Evolutionary conservation across 306 rosid species (phyloP).

Genomic region (Mimosa bimucronata): DNA sequence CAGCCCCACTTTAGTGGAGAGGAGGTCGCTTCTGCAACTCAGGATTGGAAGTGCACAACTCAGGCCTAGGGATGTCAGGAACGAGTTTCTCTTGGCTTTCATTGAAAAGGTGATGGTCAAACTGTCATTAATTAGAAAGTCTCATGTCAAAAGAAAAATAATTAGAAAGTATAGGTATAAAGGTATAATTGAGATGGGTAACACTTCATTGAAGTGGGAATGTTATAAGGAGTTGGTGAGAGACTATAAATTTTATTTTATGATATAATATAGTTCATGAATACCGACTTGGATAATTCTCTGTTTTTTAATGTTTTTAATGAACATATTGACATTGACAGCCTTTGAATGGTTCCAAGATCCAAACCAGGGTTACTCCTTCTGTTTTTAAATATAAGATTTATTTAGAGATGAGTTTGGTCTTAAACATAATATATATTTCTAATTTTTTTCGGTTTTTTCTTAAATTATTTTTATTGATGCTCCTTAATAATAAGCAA

Average conservation of each 20-base stretch:
- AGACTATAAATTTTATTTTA: neutral
- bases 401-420: no score
- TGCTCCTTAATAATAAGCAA: no score
- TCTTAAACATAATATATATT: no score
- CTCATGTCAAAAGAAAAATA: no score
- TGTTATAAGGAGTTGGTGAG: neutral
- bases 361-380: neutral
- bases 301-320: neutral
- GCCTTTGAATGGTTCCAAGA: neutral
- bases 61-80: slow-evolving; percentile 60
- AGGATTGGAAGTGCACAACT: slow-evolving; percentile 49
- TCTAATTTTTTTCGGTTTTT: no score
- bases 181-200: neutral
- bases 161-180: neutral
- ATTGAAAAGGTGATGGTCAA: slow-evolving; percentile 60
- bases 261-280: neutral
- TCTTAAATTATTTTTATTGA: no score
- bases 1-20: slow-evolving; percentile 44
- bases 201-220: neutral
- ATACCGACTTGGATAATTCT: neutral
- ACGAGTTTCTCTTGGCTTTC: slow-evolving; percentile 63
- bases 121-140: neutral
- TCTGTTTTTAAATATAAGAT: no score
- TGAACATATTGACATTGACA: neutral
- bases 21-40: slow-evolving; percentile 64